A percentile compares a stretch with the other conserved stretches of the same genome.
These are phyloP conservation scores for Emydomyces testavorans DNA, from an alignment of 2,329 filamentous ascomycete genomes.

Conservation along the genomic window DNA sequence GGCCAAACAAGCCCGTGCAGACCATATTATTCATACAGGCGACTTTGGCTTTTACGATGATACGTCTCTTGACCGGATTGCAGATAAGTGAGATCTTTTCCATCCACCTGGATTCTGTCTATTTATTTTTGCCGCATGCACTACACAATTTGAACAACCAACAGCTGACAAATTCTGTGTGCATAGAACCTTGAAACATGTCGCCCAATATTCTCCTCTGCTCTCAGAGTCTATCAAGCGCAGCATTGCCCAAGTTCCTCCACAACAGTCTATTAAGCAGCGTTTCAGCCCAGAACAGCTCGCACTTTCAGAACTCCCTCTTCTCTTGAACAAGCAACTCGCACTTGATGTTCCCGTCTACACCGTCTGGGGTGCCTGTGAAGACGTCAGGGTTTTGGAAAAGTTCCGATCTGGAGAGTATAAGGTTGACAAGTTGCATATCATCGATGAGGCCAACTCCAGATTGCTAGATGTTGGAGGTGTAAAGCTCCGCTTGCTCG, in stretches of 20 bases:
- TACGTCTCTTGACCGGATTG: constrained; percentile 88
- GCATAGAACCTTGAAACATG: constrained; percentile 83
- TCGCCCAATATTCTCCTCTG: constrained; percentile 94
- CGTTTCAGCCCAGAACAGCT: constrained; percentile 72
- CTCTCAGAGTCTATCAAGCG: constrained; percentile 65
- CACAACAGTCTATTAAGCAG: constrained; percentile 61
- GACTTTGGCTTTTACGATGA: constrained; percentile 99
- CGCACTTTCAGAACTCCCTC: constrained; percentile 81
- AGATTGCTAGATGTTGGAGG: constrained; percentile 89
- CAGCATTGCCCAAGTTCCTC: constrained; percentile 55
- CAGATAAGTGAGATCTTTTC: constrained; percentile 66
- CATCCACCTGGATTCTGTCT: neutral
- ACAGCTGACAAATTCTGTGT: constrained; percentile 13
- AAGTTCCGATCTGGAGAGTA: constrained; percentile 97
- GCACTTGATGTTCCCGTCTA: constrained; percentile 95
- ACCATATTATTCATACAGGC: constrained; percentile 97
- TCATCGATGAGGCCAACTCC: constrained; percentile 95
- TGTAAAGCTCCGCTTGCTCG: constrained; percentile 86
- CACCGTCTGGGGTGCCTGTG: constrained; percentile 97
- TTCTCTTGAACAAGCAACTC: constrained; percentile 75
- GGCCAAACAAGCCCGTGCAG: constrained; percentile 83
- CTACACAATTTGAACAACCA: neutral
- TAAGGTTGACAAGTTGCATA: constrained; percentile 93
- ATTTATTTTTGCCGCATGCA: too few relatives aligned
- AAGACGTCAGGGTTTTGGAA: constrained; percentile 93